Conservation (phyloP, 441 rosid species). For the Manihot esculenta region DNA sequence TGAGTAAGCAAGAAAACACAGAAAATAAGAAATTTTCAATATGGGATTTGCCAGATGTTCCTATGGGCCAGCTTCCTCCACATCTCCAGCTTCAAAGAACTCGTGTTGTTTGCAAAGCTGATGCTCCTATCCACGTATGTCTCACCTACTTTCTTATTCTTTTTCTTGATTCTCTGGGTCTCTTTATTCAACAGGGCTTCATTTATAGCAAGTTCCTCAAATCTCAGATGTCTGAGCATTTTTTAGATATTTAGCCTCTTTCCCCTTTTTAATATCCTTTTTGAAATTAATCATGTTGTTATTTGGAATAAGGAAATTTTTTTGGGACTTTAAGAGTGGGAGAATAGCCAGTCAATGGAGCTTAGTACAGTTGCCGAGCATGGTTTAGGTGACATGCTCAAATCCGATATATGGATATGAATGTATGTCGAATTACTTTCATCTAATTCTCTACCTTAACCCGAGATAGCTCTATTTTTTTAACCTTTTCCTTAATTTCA, state of each 20-base stretch:
- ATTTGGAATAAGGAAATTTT: neutral
- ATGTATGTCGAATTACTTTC: neutral
- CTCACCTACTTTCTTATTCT: neutral
- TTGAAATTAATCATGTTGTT: neutral
- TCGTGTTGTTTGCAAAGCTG: conserved; percentile 59
- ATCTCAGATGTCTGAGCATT: neutral
- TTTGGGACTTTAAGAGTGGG: too few species aligned
- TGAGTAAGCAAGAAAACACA: conserved; percentile 11
- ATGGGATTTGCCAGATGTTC: conserved; percentile 72
- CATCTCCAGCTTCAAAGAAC: conserved; percentile 59
- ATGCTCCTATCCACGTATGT: conserved; percentile 65
- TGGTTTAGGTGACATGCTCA: neutral
- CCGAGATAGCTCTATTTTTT: neutral
- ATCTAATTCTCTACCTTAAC: conserved; percentile 6
- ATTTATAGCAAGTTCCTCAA: neutral
- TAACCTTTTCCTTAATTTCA: neutral
- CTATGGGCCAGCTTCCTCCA: conserved; percentile 58
- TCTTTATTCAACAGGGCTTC: neutral
- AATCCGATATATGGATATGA: neutral
- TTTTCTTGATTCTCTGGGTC: neutral
- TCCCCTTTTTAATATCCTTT: neutral
- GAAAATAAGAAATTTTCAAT: conserved; percentile 37
- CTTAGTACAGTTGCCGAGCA: neutral
- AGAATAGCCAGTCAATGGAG: neutral
- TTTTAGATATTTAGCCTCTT: neutral